Conservation (phyloP, 2,329 filamentous ascomycete genomes). For the Aspergillus sp. region DNA sequence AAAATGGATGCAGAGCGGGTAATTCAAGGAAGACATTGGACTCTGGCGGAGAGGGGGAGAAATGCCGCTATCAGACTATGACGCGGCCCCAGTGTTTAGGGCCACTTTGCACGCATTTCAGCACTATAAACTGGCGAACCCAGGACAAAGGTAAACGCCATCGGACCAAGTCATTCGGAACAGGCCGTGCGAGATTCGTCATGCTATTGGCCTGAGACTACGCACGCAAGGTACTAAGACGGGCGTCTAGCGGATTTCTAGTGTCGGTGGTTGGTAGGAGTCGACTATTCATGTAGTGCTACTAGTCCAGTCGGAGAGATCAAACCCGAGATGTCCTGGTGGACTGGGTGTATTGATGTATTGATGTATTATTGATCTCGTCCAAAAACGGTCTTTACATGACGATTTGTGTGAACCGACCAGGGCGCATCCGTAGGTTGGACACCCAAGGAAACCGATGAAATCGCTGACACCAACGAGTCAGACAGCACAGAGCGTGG, state of each 20-base stretch:
- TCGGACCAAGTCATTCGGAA: constrained; percentile 1
- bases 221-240: constrained; percentile 1
- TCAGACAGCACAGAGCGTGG: background rate
- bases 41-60: background rate
- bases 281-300: no score
- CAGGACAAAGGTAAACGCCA: background rate
- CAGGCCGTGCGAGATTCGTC: background rate
- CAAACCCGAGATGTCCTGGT: no score
- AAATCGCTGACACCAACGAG: background rate
- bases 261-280: background rate
- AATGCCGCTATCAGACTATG: constrained; percentile 3
- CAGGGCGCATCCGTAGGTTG: background rate
- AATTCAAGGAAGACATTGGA: background rate
- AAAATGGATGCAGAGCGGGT: background rate
- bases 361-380: no score
- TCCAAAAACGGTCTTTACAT: no score
- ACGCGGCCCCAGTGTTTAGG: constrained; percentile 6
- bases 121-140: background rate
- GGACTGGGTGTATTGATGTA: no score
- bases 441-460: background rate
- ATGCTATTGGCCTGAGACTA: background rate
- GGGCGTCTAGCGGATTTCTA: background rate
- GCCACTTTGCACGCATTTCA: background rate
- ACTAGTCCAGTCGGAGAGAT: no score
- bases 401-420: no score